phyloP scores from a whole-genome alignment of 495 filamentous ascomycete species.

The Copromyces sp. region DNA sequence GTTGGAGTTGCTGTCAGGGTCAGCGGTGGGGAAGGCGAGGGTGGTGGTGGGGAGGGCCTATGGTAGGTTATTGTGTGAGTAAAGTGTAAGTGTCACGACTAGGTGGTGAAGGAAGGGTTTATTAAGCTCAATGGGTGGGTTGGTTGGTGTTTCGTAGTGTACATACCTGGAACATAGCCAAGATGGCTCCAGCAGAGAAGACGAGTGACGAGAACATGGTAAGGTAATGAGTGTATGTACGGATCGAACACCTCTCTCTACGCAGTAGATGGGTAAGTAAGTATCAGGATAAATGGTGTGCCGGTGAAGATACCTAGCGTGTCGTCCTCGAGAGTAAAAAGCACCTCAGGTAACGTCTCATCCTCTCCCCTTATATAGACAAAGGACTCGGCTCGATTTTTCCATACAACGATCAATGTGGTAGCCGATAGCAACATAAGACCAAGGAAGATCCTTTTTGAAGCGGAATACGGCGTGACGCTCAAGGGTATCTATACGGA shows the following conservation, averaged over 20 bases:
- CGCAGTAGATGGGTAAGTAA: background rate
- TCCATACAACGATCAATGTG: too few relatives aligned
- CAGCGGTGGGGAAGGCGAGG: background rate
- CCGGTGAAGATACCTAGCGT: background rate
- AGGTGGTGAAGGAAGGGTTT: too few relatives aligned
- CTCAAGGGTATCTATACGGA: too few relatives aligned
- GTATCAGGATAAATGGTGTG: background rate
- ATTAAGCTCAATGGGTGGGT: background rate
- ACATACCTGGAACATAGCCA: background rate
- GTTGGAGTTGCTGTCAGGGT: too few relatives aligned
- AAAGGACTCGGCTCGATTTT: too few relatives aligned
- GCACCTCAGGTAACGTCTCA: too few relatives aligned
- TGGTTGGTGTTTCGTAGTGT: background rate
- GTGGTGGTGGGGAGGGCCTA: background rate
- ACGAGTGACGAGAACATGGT: background rate
- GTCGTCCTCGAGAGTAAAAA: too few relatives aligned
- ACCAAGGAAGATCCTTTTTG: too few relatives aligned
- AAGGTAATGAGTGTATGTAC: background rate
- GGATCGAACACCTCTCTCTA: background rate
- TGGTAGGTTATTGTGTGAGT: background rate
- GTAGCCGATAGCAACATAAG: too few relatives aligned
- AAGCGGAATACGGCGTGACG: too few relatives aligned
- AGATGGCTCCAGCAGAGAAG: background rate
- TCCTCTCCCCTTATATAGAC: too few relatives aligned
- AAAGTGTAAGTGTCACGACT: too few relatives aligned